phyloP scores from a whole-genome alignment of 306 rosid species.

The Quercus robur region DNA sequence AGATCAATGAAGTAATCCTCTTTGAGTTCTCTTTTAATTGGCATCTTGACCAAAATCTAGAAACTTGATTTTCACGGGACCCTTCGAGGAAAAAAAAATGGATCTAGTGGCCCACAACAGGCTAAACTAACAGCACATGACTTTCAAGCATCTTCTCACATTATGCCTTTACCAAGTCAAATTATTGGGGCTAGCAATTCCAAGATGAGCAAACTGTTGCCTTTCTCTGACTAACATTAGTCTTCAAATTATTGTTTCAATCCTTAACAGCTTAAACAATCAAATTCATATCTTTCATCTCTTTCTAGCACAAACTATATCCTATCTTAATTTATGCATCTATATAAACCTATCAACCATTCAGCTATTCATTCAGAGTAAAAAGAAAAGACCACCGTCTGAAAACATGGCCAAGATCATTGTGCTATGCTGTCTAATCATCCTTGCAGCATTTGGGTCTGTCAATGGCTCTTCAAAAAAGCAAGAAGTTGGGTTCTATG shows the following conservation, averaged over 20 bases:
- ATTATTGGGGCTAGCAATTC: not conserved
- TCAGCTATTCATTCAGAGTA: too few species aligned
- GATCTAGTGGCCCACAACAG: not conserved
- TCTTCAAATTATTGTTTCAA: too few species aligned
- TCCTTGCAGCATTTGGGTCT: constrained; percentile 31
- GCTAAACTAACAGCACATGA: not conserved
- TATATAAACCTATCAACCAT: too few species aligned
- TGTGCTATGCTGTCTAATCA: constrained; percentile 28
- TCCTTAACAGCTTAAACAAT: too few species aligned
- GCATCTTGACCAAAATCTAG: not conserved
- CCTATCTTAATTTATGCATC: too few species aligned
- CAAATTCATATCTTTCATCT: too few species aligned
- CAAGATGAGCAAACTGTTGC: too few species aligned
- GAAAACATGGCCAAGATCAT: constrained; percentile 28
- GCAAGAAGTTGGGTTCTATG: constrained; percentile 26
- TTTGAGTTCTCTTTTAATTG: not conserved
- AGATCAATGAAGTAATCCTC: too few species aligned
- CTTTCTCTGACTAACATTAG: too few species aligned
- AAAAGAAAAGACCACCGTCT: too few species aligned
- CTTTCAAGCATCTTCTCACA: not conserved
- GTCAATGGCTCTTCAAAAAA: constrained; percentile 21
- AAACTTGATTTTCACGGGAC: not conserved
- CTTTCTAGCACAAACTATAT: too few species aligned
- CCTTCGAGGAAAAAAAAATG: not conserved
- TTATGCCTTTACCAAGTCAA: not conserved